Evolutionary conservation across 306 rosid genomes (phyloP), one percentile per base, ranked within the genome.

Genomic region (Corylus avellana): DNA sequence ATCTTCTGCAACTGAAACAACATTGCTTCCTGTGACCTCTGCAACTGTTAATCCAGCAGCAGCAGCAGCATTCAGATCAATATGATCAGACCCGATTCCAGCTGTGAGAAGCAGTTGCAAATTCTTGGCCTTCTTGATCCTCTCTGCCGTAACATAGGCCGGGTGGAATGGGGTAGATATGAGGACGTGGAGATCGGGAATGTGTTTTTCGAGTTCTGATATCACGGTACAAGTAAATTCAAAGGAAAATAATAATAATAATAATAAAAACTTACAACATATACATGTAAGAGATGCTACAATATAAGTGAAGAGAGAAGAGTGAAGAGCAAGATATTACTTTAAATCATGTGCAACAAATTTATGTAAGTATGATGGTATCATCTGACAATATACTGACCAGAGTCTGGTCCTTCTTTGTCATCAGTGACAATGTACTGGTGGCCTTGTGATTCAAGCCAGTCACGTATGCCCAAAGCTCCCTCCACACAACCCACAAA

Each of bases 131-230:
- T 81, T 95, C 81, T 89, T 90, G 1, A 95, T 95, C 79, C 98
- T 89, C 84, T 92, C 98, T 0, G 96, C 98, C 1, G 98, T 95
- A 50, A 95, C 98, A 76, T 95, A 95, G 51, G 98, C 98, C 6
- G 98, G 98, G 72, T 95, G 98, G 87, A 95, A 95, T 14, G 98
- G 98, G 2, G 98, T 95, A 1, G 97, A 79, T 76, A 95, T 95
- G 79, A 95, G 92, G 74, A 95, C 98, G 76, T 95, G 90, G 46
- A 91, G 89, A 78, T 92, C 98, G 64, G 87, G 89, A 79, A 95
- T 87, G 76, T 95, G 98, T 75, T 89, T 92, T 81, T 95, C 98
- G 56, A 92, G 98, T 70, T 85, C 98, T 95, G 90, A 1, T 70
- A 79, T n/a, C 69, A 75, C 0, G 8, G 75, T 72, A 84, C 29